Base-by-base conservation (phyloP, 805 yeast species). In the Hemisphaericaspora nanyangensis region DNA sequence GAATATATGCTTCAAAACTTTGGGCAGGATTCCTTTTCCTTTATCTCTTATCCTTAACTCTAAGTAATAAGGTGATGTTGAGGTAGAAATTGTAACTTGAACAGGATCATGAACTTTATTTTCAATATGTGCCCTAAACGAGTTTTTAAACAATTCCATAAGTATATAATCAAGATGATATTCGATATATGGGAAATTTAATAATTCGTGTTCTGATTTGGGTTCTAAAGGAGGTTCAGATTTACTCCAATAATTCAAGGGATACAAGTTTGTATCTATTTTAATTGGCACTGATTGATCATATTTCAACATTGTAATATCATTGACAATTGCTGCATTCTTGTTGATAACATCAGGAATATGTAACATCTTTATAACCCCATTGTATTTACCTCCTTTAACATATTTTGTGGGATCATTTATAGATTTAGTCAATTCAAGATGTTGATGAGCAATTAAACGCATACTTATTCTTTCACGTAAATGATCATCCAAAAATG, bases 101-200 rank as follows among this genome's bases (percentile, higher is more conserved):
- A 68, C 70, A 2, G 72, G 71, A 22, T 63, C 65, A 7, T 44
- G 38, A 7, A 67, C 63, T 8, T 65, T 55, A 40, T 77, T 77
- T 56, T 91, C 98, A 38, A 91, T 82, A 39, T 85, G 89, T 0
- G 99, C 95, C 39, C 96, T 66, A 46, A 84, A 80, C 5, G 96
- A 77, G 60, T 91, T 91, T 61, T 91, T 91, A 49, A 91, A 70
- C 16, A 91, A 63, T 62, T 91, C 99, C 17, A 86, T 86, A 40
- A 89, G 68, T 35, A 91, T 79, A 55, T 93, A 91, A 56, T 91
- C 96, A 37, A 93, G 60, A 56, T 90, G 96, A 32, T 82, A 81
- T 16, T 93, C 87, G 31, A 91, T 83, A 58, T 88, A 91, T 0
- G 96, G 91, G 55, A 90, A 79, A 10, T 39, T 26, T 11, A 48